Percentiles rank a stretch among this genome's conserved stretches.
Conservation (phyloP, 2,329 filamentous ascomycete species). For the Ceratocystis diversiconidia region DNA sequence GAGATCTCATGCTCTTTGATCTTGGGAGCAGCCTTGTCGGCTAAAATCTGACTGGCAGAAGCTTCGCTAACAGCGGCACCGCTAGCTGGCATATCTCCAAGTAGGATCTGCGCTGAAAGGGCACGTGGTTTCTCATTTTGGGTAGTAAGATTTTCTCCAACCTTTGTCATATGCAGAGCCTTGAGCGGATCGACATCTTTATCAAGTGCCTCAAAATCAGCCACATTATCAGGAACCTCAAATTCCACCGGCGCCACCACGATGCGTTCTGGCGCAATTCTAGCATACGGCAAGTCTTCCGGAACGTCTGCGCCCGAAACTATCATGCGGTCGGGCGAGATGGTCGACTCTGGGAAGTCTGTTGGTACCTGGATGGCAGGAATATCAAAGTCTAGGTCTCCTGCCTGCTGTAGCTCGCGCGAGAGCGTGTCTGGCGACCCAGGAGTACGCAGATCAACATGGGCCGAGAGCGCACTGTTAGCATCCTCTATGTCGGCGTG, state of each 20-base stretch:
- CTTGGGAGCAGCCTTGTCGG: neutral
- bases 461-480: neutral
- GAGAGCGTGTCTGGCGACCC: neutral
- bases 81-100: neutral
- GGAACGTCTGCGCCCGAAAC: neutral
- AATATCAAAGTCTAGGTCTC: neutral
- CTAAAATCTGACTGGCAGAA: neutral
- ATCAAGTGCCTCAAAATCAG: conserved; percentile 2
- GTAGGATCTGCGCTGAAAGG: neutral
- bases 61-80: neutral
- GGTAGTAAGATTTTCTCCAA: neutral
- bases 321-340: conserved; percentile 9
- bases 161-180: neutral
- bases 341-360: neutral
- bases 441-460: neutral
- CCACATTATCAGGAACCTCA: conserved; percentile 7
- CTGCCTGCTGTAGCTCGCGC: neutral
- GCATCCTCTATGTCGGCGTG: conserved; percentile 1
- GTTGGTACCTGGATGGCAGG: neutral
- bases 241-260: neutral
- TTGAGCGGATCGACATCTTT: neutral
- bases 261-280: neutral
- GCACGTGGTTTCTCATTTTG: neutral
- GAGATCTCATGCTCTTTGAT: neutral
- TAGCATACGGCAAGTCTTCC: neutral